A percentile compares a stretch with the other conserved stretches of the same genome.
phyloP scores from a whole-genome alignment of 164 flowering plant species.

The Saururus chinensis region DNA sequence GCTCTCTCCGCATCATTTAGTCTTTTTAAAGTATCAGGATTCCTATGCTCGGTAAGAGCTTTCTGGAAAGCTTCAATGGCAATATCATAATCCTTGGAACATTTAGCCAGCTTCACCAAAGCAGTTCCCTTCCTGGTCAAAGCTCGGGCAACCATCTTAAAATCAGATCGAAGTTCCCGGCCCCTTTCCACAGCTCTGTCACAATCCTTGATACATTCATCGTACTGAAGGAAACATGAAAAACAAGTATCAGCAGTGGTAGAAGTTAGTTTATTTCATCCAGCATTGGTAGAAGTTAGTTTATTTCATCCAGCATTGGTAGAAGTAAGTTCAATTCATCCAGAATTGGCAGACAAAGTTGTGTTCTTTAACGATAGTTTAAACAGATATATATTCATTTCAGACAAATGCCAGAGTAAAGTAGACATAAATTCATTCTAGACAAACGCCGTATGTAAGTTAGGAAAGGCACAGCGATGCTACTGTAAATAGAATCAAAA shows the following conservation, averaged over 20 bases:
- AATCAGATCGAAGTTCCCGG: constrained; percentile 85
- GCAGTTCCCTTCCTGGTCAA: constrained; percentile 95
- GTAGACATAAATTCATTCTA: too few relatives aligned
- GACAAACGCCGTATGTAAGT: too few relatives aligned
- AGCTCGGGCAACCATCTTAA: constrained; percentile 88
- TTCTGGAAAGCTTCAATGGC: constrained; percentile 93
- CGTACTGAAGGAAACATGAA: constrained; percentile 40
- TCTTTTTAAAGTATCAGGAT: constrained; percentile 88
- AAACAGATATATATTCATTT: too few relatives aligned
- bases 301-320: too few relatives aligned
- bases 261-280: too few relatives aligned
- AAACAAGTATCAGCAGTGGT: not conserved
- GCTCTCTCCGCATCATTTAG: constrained; percentile 94
- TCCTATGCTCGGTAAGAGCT: constrained; percentile 94
- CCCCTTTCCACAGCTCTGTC: constrained; percentile 97
- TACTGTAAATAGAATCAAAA: too few relatives aligned
- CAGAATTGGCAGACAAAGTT: too few relatives aligned
- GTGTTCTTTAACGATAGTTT: too few relatives aligned
- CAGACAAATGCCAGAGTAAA: too few relatives aligned
- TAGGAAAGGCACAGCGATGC: too few relatives aligned
- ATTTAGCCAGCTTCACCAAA: constrained; percentile 73
- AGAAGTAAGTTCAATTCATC: too few relatives aligned
- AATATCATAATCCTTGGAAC: constrained; percentile 80
- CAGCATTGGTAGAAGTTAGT: too few relatives aligned
- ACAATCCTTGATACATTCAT: constrained; percentile 91